Base-by-base conservation (phyloP, 73 alveolate genomes). In the Tetrahymena thermophila region DNA sequence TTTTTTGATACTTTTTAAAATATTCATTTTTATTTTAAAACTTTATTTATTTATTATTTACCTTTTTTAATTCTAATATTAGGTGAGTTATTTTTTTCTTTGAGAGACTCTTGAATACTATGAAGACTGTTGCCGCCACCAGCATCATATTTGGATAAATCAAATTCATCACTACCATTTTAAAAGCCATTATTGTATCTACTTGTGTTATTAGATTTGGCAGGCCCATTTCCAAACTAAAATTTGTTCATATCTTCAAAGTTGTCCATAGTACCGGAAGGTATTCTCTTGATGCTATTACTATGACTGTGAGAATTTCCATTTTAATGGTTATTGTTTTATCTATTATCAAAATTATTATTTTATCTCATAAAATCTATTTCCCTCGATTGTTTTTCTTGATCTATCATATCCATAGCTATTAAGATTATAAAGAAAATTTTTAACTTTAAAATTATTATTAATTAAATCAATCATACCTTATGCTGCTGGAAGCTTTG, bases 401-500 rank as follows among this genome's bases (percentile, higher is more conserved):
- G 34, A 28, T 95, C 95, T 43, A 95, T 89, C 58, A 43, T 85
- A 43, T 95, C 97, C 43, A 55, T 34, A 9, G 97, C 97, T 95
- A 95, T 17, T 85, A 13, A 34, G 4, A 71, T 19, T 13, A 23
- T 8, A 71, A 28, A 28, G 11, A 71, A 28, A 8, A 3, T 15
- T 10, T 10, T 10, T 31, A 5, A 3, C 1, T 15, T 25, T 9
- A 4, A 85, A 38, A 28, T 43, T 38, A 85, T 44, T 3, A 21
- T 85, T 7, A 50, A 50, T 50, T 19, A 19, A 50, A 14, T 19
- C 11, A 11, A 42, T 9, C 6, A 0, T 95, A 95, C 97, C 97
- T 95, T 95, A 35, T 95, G 83, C 56, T 21, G 55, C 94, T 15
- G 97, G 96, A 10, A 96, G 44, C 4, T 57, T 95, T n/a, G 98